phyloP scores from a whole-genome alignment of 495 filamentous ascomycete genomes.

The Daldinia vernicosa region DNA sequence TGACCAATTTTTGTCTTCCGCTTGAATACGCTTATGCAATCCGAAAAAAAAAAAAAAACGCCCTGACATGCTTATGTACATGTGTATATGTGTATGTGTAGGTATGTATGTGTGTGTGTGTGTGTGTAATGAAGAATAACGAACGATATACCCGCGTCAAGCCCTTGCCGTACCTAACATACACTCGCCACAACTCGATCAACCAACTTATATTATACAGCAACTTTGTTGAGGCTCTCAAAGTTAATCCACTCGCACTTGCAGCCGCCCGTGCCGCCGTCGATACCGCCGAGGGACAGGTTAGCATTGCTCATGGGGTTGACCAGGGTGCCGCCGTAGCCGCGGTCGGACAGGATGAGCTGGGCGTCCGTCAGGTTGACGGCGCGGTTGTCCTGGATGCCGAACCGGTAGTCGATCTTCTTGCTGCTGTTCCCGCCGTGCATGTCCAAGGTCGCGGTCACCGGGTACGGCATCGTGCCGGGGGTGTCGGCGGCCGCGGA shows the following conservation, averaged over 20 bases:
- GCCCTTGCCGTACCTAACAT: background rate
- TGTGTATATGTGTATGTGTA: background rate
- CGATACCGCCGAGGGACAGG: slow-evolving; percentile 63
- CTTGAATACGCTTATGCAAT: background rate
- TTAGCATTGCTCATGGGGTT: slow-evolving; percentile 49
- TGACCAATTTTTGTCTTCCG: slow-evolving; percentile 3
- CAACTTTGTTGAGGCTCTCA: slow-evolving; percentile 32
- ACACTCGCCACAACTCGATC: background rate
- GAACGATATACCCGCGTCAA: background rate
- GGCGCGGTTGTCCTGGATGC: slow-evolving; percentile 61
- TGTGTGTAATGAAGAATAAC: background rate
- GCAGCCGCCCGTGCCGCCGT: slow-evolving; percentile 80
- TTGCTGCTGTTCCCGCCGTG: slow-evolving; percentile 71
- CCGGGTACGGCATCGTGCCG: slow-evolving; percentile 84
- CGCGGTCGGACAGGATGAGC: slow-evolving; percentile 67
- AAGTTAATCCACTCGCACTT: slow-evolving; percentile 79
- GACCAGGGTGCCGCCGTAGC: slow-evolving; percentile 66
- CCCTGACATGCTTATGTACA: background rate
- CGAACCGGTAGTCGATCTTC: slow-evolving; percentile 79
- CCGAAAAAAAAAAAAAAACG: slow-evolving; percentile 1
- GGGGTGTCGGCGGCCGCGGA: slow-evolving; percentile 55
- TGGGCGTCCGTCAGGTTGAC: slow-evolving; percentile 62
- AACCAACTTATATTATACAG: background rate
- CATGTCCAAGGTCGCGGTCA: slow-evolving; percentile 82
- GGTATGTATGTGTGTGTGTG: background rate